Conservation (phyloP, 179 eudicot genomes). For the Beta macrorhiza region DNA sequence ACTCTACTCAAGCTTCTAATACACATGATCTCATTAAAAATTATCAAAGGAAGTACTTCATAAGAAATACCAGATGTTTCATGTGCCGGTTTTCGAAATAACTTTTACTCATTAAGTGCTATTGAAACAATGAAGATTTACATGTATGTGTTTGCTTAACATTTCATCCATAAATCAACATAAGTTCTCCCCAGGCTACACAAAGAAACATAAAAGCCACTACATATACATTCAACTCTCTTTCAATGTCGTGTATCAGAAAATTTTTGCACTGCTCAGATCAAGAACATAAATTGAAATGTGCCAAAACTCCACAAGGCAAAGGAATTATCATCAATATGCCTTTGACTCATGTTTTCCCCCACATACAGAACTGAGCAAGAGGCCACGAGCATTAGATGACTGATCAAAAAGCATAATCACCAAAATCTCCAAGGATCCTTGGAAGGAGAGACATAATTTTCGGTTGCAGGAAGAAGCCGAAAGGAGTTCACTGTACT, state of each 20-base stretch:
- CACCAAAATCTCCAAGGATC: slow-evolving; percentile 99
- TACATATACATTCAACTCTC: background rate
- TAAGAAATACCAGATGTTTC: too few species aligned
- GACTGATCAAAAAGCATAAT: slow-evolving; percentile 13
- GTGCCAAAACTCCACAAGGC: background rate
- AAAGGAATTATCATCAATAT: background rate
- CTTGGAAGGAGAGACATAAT: slow-evolving; percentile 85
- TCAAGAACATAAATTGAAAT: background rate
- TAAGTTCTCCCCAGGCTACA: background rate
- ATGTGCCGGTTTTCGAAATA: background rate
- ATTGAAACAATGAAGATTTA: background rate
- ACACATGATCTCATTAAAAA: too few species aligned
- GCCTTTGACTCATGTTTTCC: background rate
- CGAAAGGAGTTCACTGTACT: slow-evolving; percentile 71
- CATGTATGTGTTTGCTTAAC: background rate
- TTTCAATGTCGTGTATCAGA: background rate
- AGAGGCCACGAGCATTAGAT: background rate
- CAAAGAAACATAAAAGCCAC: background rate
- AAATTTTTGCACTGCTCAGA: background rate
- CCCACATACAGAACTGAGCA: background rate
- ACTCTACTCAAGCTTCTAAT: too few species aligned
- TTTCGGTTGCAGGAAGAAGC: slow-evolving; percentile 73
- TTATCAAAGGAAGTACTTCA: too few species aligned
- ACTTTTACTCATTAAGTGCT: background rate
- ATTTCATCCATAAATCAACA: background rate